These are phyloP conservation scores for Venturia effusa DNA, from an alignment of 2,329 filamentous ascomycete genomes.

Conservation along the genomic window DNA sequence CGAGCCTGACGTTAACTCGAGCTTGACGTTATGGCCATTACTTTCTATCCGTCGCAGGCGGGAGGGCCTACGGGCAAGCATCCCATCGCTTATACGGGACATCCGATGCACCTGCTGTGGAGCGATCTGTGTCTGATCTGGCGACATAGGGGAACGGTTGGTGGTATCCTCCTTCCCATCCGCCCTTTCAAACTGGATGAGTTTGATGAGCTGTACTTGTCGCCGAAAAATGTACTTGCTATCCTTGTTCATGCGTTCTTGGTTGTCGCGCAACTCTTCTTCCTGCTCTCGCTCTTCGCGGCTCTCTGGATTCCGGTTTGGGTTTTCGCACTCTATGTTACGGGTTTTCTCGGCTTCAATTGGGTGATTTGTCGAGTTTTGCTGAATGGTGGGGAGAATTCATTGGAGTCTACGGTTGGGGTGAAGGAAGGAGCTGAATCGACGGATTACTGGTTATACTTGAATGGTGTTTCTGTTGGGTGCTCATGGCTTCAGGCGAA, in stretches of 20 bases:
- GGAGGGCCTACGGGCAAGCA: not conserved
- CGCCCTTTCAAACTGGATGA: constrained; percentile 9
- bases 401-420: constrained; percentile 45
- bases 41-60: constrained; percentile 7
- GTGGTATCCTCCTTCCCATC: constrained; percentile 13
- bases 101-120: constrained; percentile 16
- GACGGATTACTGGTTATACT: constrained; percentile 65
- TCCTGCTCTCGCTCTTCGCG: constrained; percentile 47
- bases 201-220: constrained; percentile 52
- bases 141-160: constrained; percentile 13
- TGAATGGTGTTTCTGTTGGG: constrained; percentile 61
- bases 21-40: not conserved
- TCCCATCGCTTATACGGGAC: constrained; percentile 19
- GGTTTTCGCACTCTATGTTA: constrained; percentile 19
- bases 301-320: constrained; percentile 31
- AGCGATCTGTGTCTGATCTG: constrained; percentile 17
- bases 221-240: constrained; percentile 44
- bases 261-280: constrained; percentile 46
- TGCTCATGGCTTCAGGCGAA: constrained; percentile 45
- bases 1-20: not conserved
- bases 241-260: constrained; percentile 51
- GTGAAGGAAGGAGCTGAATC: constrained; percentile 27
- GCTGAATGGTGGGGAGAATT: constrained; percentile 23
- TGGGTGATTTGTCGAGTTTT: constrained; percentile 21
- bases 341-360: constrained; percentile 20